Conservation (phyloP, 108 stramenopile genomes). For the Cyclotella distinguenda region DNA sequence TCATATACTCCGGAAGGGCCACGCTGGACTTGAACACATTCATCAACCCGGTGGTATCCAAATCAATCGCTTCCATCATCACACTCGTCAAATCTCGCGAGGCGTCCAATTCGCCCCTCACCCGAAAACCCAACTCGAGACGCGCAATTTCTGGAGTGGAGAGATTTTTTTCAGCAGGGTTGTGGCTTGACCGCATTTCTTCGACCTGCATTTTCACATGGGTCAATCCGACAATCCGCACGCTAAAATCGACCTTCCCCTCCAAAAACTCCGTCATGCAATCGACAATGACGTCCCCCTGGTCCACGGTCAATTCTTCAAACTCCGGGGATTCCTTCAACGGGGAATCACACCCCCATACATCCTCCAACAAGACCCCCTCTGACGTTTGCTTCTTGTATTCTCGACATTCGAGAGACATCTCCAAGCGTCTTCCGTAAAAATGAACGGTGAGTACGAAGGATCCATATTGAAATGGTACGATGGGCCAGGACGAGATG, state of each 20-base stretch:
- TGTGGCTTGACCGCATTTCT: background rate
- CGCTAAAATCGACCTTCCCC: background rate
- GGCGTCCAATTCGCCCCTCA: slow-evolving; percentile 9
- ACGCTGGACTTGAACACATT: slow-evolving; percentile 2
- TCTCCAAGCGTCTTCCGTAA: background rate
- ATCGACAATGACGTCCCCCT: background rate
- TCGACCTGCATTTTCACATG: background rate
- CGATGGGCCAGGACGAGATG: slow-evolving; percentile 12
- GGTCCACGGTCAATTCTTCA: slow-evolving; percentile 11
- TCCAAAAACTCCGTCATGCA: background rate
- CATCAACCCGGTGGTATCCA: background rate
- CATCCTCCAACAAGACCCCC: slow-evolving; percentile 21
- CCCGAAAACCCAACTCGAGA: slow-evolving; percentile 17
- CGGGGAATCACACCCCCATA: slow-evolving; percentile 31
- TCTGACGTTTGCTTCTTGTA: slow-evolving; percentile 28
- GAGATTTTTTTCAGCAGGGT: slow-evolving; percentile 6
- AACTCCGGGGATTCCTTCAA: background rate
- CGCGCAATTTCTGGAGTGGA: slow-evolving; percentile 20
- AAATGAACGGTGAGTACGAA: slow-evolving; percentile 19
- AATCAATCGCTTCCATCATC: slow-evolving; percentile 4
- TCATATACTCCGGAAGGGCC: slow-evolving; percentile 2
- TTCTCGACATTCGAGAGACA: slow-evolving; percentile 22
- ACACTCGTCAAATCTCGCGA: slow-evolving; percentile 11
- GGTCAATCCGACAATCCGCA: background rate
- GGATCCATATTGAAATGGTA: slow-evolving; percentile 32